Evolutionary conservation across 2,329 filamentous ascomycete species (phyloP), one percentile per base, ranked within the genome.

Genomic region (Fusarium compactum): DNA sequence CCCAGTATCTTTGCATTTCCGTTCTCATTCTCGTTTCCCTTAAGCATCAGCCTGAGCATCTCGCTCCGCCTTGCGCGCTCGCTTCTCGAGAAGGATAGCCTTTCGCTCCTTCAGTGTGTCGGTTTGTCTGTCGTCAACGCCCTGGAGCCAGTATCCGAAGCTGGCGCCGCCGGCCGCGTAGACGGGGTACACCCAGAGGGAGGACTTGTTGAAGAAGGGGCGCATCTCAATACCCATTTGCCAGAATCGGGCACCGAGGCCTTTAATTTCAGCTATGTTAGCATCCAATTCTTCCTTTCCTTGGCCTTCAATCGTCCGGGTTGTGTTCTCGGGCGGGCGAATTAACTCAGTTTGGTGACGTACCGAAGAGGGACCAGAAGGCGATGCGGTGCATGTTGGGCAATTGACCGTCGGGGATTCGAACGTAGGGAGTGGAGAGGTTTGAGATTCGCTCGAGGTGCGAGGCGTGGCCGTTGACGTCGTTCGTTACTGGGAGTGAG

Each of bases 141-240:
- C 93, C 85, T 95, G 91, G 75, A 99, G 85, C 94, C 95, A 99
- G 87, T 98, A 98, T 75, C 96, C 96, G 83, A 98, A 98, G 83
- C 92, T 93, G 75, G 91, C 95, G 76, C 95, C 95, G 70, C 94
- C 89, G 74, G 88, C 88, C 63, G 91, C 95, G 83, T 96, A 99
- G 75, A 95, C 83, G 58, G 96, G 96, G 85, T 97, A 99, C 54
- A 90, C 94, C 92, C 94, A 97, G 77, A 97, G 89, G 58, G 92
- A 92, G 79, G 91, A 87, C 78, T 87, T 89, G 83, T 92, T 91
- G 87, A 98, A 93, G 82, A 98, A 91, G 55, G 95, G 96, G 69
- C 95, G 94, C 94, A 97, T 97, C 85, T 99, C 94, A 81, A 99
- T 96, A 78, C 95, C 96, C 80, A 99, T 91, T 83, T 98, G 96